Conservation (phyloP, 2,329 filamentous ascomycete genomes). For the Ramularia endophylla region DNA sequence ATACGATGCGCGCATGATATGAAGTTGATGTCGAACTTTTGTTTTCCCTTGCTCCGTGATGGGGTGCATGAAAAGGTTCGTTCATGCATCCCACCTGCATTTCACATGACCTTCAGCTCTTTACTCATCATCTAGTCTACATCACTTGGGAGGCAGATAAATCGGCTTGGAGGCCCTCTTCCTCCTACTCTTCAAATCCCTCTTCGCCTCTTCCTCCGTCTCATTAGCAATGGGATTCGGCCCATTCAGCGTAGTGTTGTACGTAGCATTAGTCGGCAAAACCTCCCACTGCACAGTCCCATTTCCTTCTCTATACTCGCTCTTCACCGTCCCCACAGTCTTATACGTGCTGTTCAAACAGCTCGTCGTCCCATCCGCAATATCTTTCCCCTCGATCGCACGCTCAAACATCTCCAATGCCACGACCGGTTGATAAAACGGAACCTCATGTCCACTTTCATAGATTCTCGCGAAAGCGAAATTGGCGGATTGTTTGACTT, state of each 20-base stretch:
- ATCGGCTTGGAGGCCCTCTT: slow-evolving; percentile 11
- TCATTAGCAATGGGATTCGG: slow-evolving; percentile 10
- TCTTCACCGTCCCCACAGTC: slow-evolving; percentile 22
- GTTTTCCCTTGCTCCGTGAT: too few relatives aligned
- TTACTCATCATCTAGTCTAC: too few relatives aligned
- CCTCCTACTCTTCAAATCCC: not conserved
- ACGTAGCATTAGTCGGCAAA: slow-evolving; percentile 39
- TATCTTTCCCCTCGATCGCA: slow-evolving; percentile 41
- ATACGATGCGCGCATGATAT: slow-evolving; percentile 1
- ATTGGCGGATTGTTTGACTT: slow-evolving; percentile 46
- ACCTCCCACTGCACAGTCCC: slow-evolving; percentile 42
- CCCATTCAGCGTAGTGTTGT: slow-evolving; percentile 28
- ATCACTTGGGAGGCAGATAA: not conserved
- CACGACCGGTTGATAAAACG: slow-evolving; percentile 47
- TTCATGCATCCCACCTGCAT: too few relatives aligned
- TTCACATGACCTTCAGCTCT: too few relatives aligned
- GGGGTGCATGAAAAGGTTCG: too few relatives aligned
- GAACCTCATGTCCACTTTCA: slow-evolving; percentile 45
- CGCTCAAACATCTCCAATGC: slow-evolving; percentile 46
- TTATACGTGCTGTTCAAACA: slow-evolving; percentile 14
- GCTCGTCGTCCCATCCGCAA: slow-evolving; percentile 42
- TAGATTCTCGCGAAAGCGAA: slow-evolving; percentile 48
- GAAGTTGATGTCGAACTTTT: not conserved
- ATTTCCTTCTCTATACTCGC: slow-evolving; percentile 37
- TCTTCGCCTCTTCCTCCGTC: slow-evolving; percentile 3